Percentiles rank a stretch among this genome's conserved stretches.
These are phyloP conservation scores for Talaromyces adpressus DNA, from an alignment of 495 filamentous ascomycete species.

Conservation along the genomic window DNA sequence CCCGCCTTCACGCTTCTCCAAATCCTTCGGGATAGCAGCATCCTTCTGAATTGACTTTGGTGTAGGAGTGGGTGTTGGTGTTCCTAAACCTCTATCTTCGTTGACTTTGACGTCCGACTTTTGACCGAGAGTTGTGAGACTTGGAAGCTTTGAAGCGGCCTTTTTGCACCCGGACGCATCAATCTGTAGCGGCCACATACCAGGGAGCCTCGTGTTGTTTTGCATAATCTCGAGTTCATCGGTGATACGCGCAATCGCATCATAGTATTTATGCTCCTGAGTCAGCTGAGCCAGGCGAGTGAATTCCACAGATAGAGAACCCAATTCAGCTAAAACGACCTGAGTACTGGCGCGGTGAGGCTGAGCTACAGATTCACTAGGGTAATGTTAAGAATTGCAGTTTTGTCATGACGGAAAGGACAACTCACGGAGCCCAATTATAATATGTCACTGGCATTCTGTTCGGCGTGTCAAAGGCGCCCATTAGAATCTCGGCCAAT, in stretches of 20 bases:
- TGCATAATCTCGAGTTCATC: constrained; percentile 79
- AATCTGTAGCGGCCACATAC: constrained; percentile 74
- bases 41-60: constrained; percentile 11
- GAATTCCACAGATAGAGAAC: constrained; percentile 89
- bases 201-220: constrained; percentile 63
- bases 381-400: constrained; percentile 9
- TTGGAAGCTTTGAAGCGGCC: neutral
- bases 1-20: constrained; percentile 18
- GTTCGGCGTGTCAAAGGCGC: constrained; percentile 94
- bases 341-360: constrained; percentile 57
- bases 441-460: constrained; percentile 89
- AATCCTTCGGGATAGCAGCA: constrained; percentile 9
- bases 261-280: constrained; percentile 81
- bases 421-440: constrained; percentile 66
- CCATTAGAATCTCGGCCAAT: constrained; percentile 81
- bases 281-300: constrained; percentile 91
- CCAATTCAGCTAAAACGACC: constrained; percentile 75
- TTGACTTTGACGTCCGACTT: constrained; percentile 8
- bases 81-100: constrained; percentile 1
- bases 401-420: neutral
- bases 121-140: neutral
- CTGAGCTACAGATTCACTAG: constrained; percentile 48
- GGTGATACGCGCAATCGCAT: constrained; percentile 89
- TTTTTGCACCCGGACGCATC: constrained; percentile 67
- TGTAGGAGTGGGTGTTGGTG: constrained; percentile 12